phyloP scores from a whole-genome alignment of 352 stramenopile genomes.

The Phytophthora hybrid region DNA sequence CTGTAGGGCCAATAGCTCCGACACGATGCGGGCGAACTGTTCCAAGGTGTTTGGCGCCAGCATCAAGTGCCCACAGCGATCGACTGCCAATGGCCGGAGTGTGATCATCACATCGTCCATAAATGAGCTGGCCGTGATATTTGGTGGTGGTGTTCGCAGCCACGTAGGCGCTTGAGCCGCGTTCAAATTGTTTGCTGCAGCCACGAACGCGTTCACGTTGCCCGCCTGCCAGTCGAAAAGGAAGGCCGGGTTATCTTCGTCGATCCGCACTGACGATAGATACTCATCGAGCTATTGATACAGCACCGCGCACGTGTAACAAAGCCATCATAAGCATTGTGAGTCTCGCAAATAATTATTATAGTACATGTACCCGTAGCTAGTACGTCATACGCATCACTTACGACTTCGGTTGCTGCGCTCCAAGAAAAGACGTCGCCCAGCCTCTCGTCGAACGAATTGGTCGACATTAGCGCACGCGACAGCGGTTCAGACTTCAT shows the following conservation, averaged over 20 bases:
- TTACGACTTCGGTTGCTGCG: too few relatives aligned
- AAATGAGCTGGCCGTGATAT: conserved; percentile 34
- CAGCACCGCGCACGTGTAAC: neutral
- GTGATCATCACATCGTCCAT: conserved; percentile 31
- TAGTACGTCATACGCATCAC: neutral
- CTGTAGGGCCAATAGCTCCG: neutral
- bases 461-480: too few relatives aligned
- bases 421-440: too few relatives aligned
- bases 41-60: conserved; percentile 33
- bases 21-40: conserved; percentile 23
- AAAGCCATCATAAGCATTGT: neutral
- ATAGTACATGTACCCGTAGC: too few relatives aligned
- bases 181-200: conserved; percentile 28
- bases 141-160: conserved; percentile 31
- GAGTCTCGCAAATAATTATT: neutral
- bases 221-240: conserved; percentile 21
- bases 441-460: too few relatives aligned
- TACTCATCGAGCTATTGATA: conserved; percentile 19
- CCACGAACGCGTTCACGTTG: conserved; percentile 31
- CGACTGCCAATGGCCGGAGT: conserved; percentile 29
- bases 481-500: too few relatives aligned
- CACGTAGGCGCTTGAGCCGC: conserved; percentile 22
- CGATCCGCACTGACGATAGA: conserved; percentile 15
- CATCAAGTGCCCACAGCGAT: conserved; percentile 16
- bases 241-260: neutral